Evolutionary conservation across 352 stramenopile species (phyloP), one percentile per base, ranked within the genome.

Genomic region (Paralagenidium karlingii): DNA sequence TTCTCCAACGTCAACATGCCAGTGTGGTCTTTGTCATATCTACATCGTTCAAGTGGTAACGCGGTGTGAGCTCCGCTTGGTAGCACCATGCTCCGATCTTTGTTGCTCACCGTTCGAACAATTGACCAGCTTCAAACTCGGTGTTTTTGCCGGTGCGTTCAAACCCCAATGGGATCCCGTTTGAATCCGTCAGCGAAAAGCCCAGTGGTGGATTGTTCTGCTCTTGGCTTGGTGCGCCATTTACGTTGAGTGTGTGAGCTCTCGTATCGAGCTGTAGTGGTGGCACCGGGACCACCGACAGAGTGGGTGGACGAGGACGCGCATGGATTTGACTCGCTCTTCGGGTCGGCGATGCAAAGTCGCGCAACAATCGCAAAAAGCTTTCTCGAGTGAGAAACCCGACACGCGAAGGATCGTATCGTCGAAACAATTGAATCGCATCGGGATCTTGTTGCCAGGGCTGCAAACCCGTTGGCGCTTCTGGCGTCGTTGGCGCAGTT

Each of bases 101-200:
- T n/a, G n/a, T n/a, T n/a, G n/a, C n/a, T n/a, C n/a, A n/a, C n/a
- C n/a, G n/a, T 47, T 85, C 76, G 42, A 90, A 90, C 13, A 90
- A 55, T 49, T 90, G 76, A 1, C 76, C 73, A 27, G 76, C 76
- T 32, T 90, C 76, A 45, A 90, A 90, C 49, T 90, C 76, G 9
- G 70, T 82, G 54, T 90, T 90, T 29, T 55, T 59, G 9, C 73
- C 63, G 21, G 73, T 63, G 21, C 73, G 71, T 41, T 75, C 67
- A 39, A 76, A 90, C 3, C 76, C 76, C 9, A 90, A 43, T 22
- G 76, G 76, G 11, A 82, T 73, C 10, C 73, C 73, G 18, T 39
- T 64, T 3, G 59, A 61, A 30, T 87, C 73, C 0, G 68, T 84
- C 4, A 90, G 55, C 4, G 76, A 73, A 24, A 85, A 40, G 3